These are phyloP conservation scores for Royoungia palumana DNA, from an alignment of 768 basidiomycete species.

Conservation along the genomic window DNA sequence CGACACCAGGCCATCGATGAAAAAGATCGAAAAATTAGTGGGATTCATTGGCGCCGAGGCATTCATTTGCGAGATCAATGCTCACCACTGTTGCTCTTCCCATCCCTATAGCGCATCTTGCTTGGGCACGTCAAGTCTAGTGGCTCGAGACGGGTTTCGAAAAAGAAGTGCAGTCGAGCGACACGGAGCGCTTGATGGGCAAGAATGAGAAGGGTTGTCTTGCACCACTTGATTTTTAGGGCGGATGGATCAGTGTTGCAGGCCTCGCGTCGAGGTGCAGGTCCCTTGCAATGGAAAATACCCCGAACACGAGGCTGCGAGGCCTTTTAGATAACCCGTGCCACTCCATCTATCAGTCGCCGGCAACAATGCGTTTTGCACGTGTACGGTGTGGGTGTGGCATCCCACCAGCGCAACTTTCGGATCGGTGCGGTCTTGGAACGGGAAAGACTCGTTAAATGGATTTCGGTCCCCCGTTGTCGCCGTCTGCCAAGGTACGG, in stretches of 20 bases:
- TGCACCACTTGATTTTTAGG: background rate
- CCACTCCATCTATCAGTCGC: constrained; percentile 14
- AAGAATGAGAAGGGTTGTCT: background rate
- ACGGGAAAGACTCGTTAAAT: background rate
- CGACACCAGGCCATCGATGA: constrained; percentile 8
- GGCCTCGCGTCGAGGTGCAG: constrained; percentile 8
- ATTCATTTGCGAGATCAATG: background rate
- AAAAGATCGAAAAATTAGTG: constrained; percentile 14
- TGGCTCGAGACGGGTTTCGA: background rate
- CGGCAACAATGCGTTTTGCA: constrained; percentile 21
- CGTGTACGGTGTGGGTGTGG: constrained; percentile 14
- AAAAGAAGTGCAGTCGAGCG: background rate
- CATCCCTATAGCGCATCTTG: constrained; percentile 24
- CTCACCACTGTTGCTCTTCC: constrained; percentile 31
- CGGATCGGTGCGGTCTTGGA: constrained; percentile 13
- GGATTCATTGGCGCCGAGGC: background rate
- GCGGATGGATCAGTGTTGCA: background rate
- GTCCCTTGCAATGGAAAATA: constrained; percentile 18
- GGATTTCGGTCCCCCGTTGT: background rate
- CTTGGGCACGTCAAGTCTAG: background rate
- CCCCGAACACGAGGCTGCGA: constrained; percentile 26
- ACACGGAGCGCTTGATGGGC: background rate
- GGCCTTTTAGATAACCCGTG: constrained; percentile 27
- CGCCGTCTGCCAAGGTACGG: background rate
- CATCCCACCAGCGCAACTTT: background rate